Base-by-base conservation (phyloP, 352 stramenopile species). In the Phytopythium oedochilum region DNA sequence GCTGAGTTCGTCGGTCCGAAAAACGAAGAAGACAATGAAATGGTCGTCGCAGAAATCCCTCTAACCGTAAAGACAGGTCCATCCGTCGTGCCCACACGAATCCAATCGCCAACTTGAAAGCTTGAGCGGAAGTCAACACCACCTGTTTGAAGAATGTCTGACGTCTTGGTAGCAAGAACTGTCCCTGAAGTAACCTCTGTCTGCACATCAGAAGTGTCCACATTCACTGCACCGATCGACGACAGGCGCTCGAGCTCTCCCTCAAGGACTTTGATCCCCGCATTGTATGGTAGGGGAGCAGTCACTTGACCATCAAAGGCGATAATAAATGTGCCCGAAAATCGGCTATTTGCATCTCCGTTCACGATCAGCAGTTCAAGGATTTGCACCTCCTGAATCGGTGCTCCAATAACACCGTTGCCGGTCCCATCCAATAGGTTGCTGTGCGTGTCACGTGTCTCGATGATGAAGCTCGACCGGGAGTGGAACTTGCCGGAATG, bases 41-140 rank as follows among this genome's bases (percentile, higher is more conserved):
- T 89, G 2, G 57, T 65, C 14, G 76, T 72, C 2, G 68, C 35
- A 12, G 70, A 73, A 34, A 96, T 92, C 15, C 66, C 70, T 5
- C 73, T 59, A 20, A 97, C 81, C 0, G 84, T 86, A 60, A 97
- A 98, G 18, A 98, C 86, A 5, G 78, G 83, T 0, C 92, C 94
- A 23, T 68, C 71, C 22, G 51, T 57, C 34, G 88, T 82, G 12
- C 75, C 86, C 7, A 98, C 66, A 14, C 96, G 89, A 49, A 98
- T 96, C 93, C 93, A 98, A 59, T 98, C 91, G 14, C 86, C 89
- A 31, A 89, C 64, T 9, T 56, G 42, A 29, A 97, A 97, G 28
- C 75, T 68, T 0, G 49, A 36, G 20, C 59, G 86, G 6, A 97
- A 79, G 45, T 88, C 83, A 8, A 49, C 44, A 7, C 63, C 29